Evolutionary conservation across 495 filamentous ascomycete species (phyloP), one percentile per base, ranked within the genome.

Genomic region (Lichina pygmaea): DNA sequence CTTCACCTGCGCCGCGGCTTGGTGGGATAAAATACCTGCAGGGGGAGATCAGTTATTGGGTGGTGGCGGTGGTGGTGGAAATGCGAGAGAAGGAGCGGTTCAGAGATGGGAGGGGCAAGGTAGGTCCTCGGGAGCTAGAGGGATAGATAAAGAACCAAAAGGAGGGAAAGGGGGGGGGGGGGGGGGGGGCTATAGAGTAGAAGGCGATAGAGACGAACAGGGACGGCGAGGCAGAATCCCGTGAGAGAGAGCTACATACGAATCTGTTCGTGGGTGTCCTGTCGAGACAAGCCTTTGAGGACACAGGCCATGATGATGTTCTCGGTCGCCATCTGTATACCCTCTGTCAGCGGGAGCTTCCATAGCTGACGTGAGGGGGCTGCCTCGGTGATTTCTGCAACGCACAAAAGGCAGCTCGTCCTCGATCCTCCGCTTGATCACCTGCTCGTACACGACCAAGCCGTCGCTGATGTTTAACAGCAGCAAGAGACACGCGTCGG

Each of bases 231-330:
- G 24, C 24, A 24, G 2, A 24, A 24, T n/a, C 24, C 24, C 1
- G 24, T 2, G 24, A 24, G 24, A 24, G 2, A 24, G 4, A 24
- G 24, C 24, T 24, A 39, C 36, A 5, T 15, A 46, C 80, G 73
- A 62, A 95, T 84, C 55, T 83, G 65, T 63, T 95, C 89, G 58
- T 97, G 91, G 4, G 89, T 78, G 24, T 93, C 80, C 57, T 97
- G 89, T 44, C 91, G 67, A 38, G 73, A 81, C 11, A 66, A 68
- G 32, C 84, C 84, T 51, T 77, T 69, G 48, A 68, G 66, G 37
- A 81, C 74, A 43, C 89, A 69, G 54, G 72, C 73, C 84, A 93
- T 92, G 59, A 95, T 49, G 53, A 94, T 78, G 60, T 77, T 66
- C 57, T 61, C 59, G 41, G 46, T 58, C 2, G 10, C 0, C 12